Base-by-base conservation (phyloP, 225 moss, liverwort and hornwort species). In the Rhytidiadelphus loreus region DNA sequence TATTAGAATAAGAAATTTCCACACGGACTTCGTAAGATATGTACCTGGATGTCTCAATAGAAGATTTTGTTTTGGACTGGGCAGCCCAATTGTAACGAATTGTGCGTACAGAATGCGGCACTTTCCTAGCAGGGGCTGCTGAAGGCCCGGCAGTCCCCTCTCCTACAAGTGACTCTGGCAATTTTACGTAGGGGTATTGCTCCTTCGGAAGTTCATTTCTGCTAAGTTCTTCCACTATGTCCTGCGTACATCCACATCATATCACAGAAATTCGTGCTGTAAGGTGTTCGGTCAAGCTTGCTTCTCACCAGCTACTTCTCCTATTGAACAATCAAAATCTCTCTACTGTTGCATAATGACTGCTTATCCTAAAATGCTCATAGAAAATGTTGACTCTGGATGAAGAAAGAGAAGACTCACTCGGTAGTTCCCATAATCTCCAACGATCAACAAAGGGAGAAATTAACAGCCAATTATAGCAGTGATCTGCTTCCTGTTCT, bases 131-230 rank as follows among this genome's bases (percentile, higher is more conserved):
- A 57, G 88, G 14, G 35, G 83, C 77, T 71, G 92, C 81, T 75
- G 88, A 57, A 28, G 89, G 71, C 19, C 63, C 90, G 56, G 73
- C 80, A 85, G 83, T 77, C 16, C 81, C 83, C 44, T 70, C 90
- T 86, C 73, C 89, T 57, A 62, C 88, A 89, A 82, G 87, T 83
- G 91, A 85, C 68, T 92, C 93, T 65, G 99, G 99, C 83, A 96
- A 91, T 93, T 97, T 99, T 46, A 99, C 94, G 37, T 96, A 99
- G 33, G 96, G 96, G 82, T 96, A 99, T 43, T 96, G 96, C 69
- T 99, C 97, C 92, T 91, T 96, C 12, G 95, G 88, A 43, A 99
- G 96, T 86, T 93, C 95, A 78, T 95, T 94, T 87, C 94, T 96
- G 33, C 90, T 90, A 60, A 96, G 52, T 69, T 95, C 96, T 93